Percentiles rank a stretch among this genome's conserved stretches.
Conservation (phyloP, 768 basidiomycete species). For the Naganishia vaughanmartiniae region DNA sequence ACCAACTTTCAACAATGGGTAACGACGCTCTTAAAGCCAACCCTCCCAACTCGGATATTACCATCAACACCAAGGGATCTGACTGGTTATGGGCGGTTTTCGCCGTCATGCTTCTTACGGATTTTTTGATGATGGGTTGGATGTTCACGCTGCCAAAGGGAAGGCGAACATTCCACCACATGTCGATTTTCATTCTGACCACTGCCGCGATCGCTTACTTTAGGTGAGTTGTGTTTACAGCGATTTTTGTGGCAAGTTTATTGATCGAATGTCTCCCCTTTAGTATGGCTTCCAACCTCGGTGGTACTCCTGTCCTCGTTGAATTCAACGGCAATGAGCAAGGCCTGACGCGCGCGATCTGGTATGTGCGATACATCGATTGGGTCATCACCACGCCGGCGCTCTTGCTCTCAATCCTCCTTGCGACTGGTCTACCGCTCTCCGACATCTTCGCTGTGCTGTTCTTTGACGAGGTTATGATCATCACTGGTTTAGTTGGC, state of each 20-base stretch:
- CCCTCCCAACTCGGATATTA: conserved; percentile 34
- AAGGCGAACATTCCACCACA: conserved; percentile 58
- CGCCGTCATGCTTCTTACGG: conserved; percentile 57
- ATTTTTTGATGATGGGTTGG: conserved; percentile 54
- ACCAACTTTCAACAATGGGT: conserved; percentile 32
- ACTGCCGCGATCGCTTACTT: conserved; percentile 53
- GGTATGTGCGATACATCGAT: conserved; percentile 60
- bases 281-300: conserved; percentile 62
- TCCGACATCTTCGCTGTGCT: conserved; percentile 57
- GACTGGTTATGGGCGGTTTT: conserved; percentile 63
- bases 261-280: conserved; percentile 53
- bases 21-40: conserved; percentile 47
- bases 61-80: conserved; percentile 56
- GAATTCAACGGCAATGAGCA: conserved; percentile 55
- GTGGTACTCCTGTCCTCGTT: conserved; percentile 56
- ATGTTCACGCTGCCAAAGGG: conserved; percentile 53
- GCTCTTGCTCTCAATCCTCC: conserved; percentile 57
- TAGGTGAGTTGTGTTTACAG: conserved; percentile 3
- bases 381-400: conserved; percentile 63
- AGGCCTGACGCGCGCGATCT: conserved; percentile 47
- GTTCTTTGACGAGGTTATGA: conserved; percentile 58
- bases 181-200: conserved; percentile 57
- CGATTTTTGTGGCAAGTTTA: conserved; percentile 5
- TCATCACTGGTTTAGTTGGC: conserved; percentile 58
- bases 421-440: conserved; percentile 58